Conservation (phyloP, 768 basidiomycete species). For the Pulveroboletus sp. region DNA sequence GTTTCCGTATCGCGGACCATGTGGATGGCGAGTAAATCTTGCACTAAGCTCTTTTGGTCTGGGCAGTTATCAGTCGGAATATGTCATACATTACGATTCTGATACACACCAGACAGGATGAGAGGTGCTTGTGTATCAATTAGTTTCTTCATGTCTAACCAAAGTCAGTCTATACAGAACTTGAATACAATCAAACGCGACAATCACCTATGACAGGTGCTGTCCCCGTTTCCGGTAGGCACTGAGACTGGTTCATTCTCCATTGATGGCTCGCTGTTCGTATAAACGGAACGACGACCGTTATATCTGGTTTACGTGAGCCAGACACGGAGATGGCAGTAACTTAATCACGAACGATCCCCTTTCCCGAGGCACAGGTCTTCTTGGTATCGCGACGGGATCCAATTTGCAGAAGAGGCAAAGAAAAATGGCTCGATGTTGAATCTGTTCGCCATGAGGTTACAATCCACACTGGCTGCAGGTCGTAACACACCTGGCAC, state of each 20-base stretch:
- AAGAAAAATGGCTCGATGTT: conserved; percentile 45
- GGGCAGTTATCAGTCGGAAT: background rate
- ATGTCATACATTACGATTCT: background rate
- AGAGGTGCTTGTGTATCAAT: conserved; percentile 37
- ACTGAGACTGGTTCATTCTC: conserved; percentile 9
- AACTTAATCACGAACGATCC: conserved; percentile 35
- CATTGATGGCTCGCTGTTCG: conserved; percentile 35
- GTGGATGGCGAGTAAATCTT: conserved; percentile 39
- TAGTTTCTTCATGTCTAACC: conserved; percentile 16
- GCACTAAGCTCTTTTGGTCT: conserved; percentile 27
- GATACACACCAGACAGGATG: conserved; percentile 18
- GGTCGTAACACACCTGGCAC: conserved; percentile 32
- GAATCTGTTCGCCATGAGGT: conserved; percentile 29
- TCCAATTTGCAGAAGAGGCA: conserved; percentile 41
- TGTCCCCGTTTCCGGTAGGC: background rate
- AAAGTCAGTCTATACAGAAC: background rate
- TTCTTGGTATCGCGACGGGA: conserved; percentile 43
- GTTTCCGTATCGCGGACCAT: conserved; percentile 30
- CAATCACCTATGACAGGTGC: conserved; percentile 16
- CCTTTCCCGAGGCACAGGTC: conserved; percentile 20
- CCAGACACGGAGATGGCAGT: background rate
- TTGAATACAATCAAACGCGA: background rate
- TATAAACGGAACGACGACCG: conserved; percentile 41
- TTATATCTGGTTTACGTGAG: conserved; percentile 35
- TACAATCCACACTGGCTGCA: background rate